These are phyloP conservation scores for Phaeosphaeria sp. DNA, from an alignment of 2,329 filamentous ascomycete species.

Conservation along the genomic window DNA sequence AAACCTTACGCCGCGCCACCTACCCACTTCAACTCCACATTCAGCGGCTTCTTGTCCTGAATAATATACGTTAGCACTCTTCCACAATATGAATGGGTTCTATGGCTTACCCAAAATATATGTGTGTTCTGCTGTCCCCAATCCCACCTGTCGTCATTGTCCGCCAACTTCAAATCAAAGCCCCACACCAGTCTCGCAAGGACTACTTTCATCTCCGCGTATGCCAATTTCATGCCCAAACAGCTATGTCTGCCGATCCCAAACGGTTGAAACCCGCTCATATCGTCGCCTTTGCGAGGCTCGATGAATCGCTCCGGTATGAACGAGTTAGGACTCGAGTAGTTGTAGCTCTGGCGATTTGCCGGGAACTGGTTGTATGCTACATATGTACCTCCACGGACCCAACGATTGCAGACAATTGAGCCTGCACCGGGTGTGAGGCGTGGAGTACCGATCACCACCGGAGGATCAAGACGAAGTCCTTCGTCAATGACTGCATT, in stretches of 20 bases:
- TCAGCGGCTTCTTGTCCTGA: conserved; percentile 16
- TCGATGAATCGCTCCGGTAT: conserved; percentile 42
- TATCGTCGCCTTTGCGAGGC: conserved; percentile 25
- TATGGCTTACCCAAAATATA: conserved; percentile 24
- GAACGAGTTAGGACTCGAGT: conserved; percentile 37
- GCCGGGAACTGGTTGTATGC: conserved; percentile 37
- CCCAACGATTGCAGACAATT: conserved; percentile 27
- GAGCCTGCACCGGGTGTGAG: conserved; percentile 31
- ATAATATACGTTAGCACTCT: not conserved
- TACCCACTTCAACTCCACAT: conserved; percentile 4
- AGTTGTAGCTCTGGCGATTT: conserved; percentile 36
- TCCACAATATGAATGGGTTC: not conserved
- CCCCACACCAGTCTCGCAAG: conserved; percentile 50
- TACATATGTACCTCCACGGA: conserved; percentile 38
- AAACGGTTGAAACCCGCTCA: conserved; percentile 35
- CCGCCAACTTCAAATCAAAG: conserved; percentile 41
- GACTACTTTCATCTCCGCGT: conserved; percentile 45
- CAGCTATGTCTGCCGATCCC: conserved; percentile 34
- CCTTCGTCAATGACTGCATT: conserved; percentile 48
- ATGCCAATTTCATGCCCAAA: conserved; percentile 37
- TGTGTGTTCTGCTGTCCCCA: conserved; percentile 33
- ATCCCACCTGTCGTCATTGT: conserved; percentile 19
- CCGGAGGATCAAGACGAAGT: conserved; percentile 39
- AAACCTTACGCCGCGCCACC: not conserved
- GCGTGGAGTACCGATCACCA: conserved; percentile 23